These are phyloP conservation scores for Beauveria asiatica DNA, from an alignment of 2,329 filamentous ascomycete genomes.

Conservation along the genomic window DNA sequence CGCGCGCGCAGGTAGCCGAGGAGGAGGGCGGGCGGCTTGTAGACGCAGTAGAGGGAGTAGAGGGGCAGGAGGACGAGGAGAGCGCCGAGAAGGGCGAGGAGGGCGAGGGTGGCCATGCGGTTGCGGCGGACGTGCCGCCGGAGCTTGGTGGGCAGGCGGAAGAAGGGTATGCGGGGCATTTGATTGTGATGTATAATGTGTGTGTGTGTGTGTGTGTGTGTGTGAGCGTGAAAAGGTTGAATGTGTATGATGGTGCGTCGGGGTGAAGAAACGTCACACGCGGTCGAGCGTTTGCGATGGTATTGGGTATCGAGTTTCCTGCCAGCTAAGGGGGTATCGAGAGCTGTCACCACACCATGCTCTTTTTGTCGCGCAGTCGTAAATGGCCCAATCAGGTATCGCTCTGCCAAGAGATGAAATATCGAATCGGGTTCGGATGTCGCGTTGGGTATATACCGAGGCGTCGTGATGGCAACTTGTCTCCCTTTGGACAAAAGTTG, in stretches of 20 bases:
- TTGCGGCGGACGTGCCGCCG: slow-evolving; percentile 49
- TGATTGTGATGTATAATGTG: too few species aligned
- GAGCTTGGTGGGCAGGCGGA: slow-evolving; percentile 47
- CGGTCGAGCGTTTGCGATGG: too few species aligned
- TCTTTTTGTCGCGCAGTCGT: neutral
- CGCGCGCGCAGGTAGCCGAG: slow-evolving; percentile 61
- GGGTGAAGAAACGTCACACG: too few species aligned
- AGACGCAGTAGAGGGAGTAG: slow-evolving; percentile 57
- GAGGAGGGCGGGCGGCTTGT: slow-evolving; percentile 68
- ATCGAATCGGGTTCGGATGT: neutral
- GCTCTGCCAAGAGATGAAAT: neutral
- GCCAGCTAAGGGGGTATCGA: neutral
- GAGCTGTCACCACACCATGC: neutral
- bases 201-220: too few species aligned
- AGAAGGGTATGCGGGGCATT: slow-evolving; percentile 37
- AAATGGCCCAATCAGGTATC: neutral
- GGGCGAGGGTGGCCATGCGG: slow-evolving; percentile 46
- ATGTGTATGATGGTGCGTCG: too few species aligned
- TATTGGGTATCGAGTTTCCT: neutral
- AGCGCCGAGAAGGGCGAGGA: slow-evolving; percentile 28
- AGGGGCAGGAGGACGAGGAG: slow-evolving; percentile 31
- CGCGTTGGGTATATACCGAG: neutral
- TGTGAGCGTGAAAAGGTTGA: neutral
- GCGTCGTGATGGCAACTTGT: neutral
- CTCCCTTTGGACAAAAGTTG: neutral